Evolutionary conservation across 192 early-diverging fungal genomes (phyloP).

Genomic region (Linnemannia zychae): DNA sequence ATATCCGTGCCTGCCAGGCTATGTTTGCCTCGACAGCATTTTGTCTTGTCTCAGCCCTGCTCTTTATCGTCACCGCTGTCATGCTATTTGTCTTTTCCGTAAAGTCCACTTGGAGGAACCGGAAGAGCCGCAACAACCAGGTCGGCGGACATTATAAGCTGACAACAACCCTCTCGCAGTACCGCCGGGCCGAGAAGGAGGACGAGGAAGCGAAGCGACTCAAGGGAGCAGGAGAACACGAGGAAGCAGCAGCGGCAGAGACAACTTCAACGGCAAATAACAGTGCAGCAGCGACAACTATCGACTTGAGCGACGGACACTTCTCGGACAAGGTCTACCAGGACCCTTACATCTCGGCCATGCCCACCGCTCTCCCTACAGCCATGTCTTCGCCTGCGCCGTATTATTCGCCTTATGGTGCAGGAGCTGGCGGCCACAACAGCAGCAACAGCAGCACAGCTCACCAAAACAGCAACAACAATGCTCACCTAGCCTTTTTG

Average conservation of each 20-base stretch:
- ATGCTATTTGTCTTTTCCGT: conserved; percentile 33
- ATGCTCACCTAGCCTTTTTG: conserved; percentile 8
- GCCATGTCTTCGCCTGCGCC: background rate
- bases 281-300: background rate
- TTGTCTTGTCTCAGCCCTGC: conserved; percentile 30
- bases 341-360: conserved; percentile 22
- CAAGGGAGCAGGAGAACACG: conserved; percentile 44
- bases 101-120: conserved; percentile 8
- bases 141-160: conserved; percentile 41
- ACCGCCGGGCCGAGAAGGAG: conserved; percentile 26
- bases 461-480: conserved; percentile 14
- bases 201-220: conserved; percentile 25
- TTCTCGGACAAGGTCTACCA: conserved; percentile 37
- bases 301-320: conserved; percentile 9
- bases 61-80: conserved; percentile 25
- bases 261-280: background rate
- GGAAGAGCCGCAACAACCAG: conserved; percentile 14
- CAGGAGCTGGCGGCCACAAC: background rate
- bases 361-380: conserved; percentile 10
- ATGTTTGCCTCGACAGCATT: conserved; percentile 47
- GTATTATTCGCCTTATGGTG: background rate
- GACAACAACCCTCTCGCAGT: conserved; percentile 24
- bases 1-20: conserved; percentile 35
- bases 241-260: conserved; percentile 14
- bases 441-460: conserved; percentile 4